Conservation (phyloP, 176 grass and related monocot genomes). For the Poa pratensis region DNA sequence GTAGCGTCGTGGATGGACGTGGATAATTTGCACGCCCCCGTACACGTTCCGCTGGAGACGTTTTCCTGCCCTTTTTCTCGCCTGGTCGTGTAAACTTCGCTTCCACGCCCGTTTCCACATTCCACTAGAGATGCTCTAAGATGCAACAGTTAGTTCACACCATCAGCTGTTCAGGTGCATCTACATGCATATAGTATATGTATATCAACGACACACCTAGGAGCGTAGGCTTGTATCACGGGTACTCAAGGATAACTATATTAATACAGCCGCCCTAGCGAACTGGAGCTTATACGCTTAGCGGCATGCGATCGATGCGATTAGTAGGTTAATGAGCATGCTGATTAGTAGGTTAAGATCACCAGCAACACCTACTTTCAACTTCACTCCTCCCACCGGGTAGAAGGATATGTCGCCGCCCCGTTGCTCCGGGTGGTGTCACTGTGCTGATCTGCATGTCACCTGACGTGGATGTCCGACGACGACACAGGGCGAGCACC, state of each 20-base stretch:
- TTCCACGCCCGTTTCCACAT: too few relatives aligned
- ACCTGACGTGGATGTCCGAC: conserved; percentile 46
- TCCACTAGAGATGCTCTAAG: too few relatives aligned
- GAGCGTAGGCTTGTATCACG: conserved; percentile 39
- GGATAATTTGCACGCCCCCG: too few relatives aligned
- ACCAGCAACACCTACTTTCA: conserved; percentile 40
- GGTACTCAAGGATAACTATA: conserved; percentile 45
- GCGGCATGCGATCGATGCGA: background rate
- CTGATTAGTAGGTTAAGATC: conserved; percentile 31
- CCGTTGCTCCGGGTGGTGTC: conserved; percentile 8
- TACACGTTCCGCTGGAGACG: too few relatives aligned
- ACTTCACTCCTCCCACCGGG: background rate
- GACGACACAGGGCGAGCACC: conserved; percentile 31
- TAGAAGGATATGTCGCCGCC: conserved; percentile 17
- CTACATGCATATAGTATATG: background rate
- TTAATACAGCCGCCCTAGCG: background rate
- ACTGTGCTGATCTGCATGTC: conserved; percentile 37
- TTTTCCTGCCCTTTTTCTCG: too few relatives aligned
- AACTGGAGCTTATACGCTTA: conserved; percentile 16
- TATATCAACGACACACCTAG: background rate
- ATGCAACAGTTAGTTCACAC: background rate
- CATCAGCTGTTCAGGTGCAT: conserved; percentile 28
- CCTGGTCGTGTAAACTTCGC: too few relatives aligned
- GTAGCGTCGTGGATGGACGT: too few relatives aligned
- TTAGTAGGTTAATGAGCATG: conserved; percentile 15